Evolutionary conservation across 148 eudicot species (phyloP).

Genomic region (Rhododendron mucronatum): DNA sequence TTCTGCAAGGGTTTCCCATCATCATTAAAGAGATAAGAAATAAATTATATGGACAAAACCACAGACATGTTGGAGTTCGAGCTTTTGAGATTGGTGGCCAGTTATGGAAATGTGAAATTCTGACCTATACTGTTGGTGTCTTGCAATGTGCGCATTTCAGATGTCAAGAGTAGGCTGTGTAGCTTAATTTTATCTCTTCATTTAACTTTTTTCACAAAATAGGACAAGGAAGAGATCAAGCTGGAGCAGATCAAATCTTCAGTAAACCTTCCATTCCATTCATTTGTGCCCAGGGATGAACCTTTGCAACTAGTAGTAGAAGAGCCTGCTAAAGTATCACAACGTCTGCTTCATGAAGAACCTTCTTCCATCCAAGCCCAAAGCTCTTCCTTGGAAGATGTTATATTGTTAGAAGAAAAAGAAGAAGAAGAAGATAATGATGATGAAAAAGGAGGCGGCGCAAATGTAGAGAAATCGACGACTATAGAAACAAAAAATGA

Average conservation of each 20-base stretch:
- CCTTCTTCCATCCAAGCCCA: neutral
- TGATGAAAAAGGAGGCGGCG: conserved; percentile 7
- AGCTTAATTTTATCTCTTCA: neutral
- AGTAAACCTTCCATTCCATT: conserved; percentile 73
- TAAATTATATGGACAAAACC: neutral
- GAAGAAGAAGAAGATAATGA: conserved; percentile 12
- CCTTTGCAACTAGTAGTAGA: conserved; percentile 18
- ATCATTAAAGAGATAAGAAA: neutral
- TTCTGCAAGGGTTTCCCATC: neutral
- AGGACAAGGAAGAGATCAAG: conserved; percentile 47
- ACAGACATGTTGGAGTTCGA: neutral
- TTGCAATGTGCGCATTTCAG: neutral
- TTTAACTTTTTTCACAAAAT: neutral
- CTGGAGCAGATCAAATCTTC: conserved; percentile 84
- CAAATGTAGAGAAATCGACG: conserved; percentile 31
- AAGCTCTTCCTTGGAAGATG: conserved; percentile 33
- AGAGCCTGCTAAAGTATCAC: conserved; percentile 22
- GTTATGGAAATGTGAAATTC: neutral
- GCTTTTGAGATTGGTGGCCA: neutral
- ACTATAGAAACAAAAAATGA: conserved; percentile 14
- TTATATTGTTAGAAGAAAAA: conserved; percentile 38
- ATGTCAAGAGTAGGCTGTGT: neutral
- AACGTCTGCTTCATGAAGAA: conserved; percentile 12
- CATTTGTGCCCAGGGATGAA: conserved; percentile 41
- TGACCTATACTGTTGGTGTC: neutral